phyloP scores from a whole-genome alignment of 139 green algal genomes.

The Closterium sp. region DNA sequence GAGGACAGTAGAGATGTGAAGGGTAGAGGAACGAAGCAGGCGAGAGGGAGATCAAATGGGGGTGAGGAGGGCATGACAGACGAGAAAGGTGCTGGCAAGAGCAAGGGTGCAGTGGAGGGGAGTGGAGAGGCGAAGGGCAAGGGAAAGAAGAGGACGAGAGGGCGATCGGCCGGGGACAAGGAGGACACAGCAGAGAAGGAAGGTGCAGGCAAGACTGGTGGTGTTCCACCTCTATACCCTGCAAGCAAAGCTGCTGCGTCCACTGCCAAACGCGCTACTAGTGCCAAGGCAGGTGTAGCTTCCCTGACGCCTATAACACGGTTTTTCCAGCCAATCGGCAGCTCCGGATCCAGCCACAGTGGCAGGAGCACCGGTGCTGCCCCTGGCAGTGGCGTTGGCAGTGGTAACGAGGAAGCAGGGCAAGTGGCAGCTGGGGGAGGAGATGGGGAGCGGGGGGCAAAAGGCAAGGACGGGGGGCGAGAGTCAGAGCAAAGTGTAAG shows the following conservation, averaged over 20 bases:
- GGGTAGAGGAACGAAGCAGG: background rate
- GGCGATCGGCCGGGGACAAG: background rate
- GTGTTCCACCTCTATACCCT: background rate
- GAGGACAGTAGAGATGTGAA: background rate
- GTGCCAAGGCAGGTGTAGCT: background rate
- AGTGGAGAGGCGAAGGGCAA: background rate
- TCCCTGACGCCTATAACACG: background rate
- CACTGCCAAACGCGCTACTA: background rate
- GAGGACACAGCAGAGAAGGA: background rate
- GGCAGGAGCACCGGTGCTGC: too few relatives aligned
- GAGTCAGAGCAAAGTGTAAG: background rate
- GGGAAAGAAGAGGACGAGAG: background rate
- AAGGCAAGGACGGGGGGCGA: background rate
- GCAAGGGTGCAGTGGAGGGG: too few relatives aligned
- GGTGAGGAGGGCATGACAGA: background rate
- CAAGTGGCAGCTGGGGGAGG: too few relatives aligned
- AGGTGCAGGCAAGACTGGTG: background rate
- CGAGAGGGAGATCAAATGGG: background rate
- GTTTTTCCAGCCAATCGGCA: background rate
- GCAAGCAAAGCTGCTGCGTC: background rate
- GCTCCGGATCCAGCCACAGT: background rate
- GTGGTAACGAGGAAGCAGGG: too few relatives aligned
- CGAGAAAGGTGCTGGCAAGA: background rate
- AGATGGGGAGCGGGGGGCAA: too few relatives aligned
- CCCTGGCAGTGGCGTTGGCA: background rate